Evolutionary conservation across 1,139 yeast genomes (phyloP).

Genomic region (Cylindricascospora bacillispora): DNA sequence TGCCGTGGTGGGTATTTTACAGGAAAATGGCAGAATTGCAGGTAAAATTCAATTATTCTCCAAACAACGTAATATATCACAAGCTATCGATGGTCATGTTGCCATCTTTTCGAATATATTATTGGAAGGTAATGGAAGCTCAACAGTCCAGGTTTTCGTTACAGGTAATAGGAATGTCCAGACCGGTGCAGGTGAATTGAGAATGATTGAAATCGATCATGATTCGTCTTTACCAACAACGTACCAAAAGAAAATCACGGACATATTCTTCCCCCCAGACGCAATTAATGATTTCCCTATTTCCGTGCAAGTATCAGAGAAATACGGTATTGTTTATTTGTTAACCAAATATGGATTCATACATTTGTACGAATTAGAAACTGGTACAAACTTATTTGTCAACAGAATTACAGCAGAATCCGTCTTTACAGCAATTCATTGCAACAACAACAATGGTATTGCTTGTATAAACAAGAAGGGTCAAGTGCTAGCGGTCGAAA

Average conservation of each 20-base stretch:
- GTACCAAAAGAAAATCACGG: constrained; percentile 81
- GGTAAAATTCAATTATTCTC: constrained; percentile 94
- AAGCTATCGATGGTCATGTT: constrained; percentile 96
- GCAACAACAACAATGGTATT: constrained; percentile 68
- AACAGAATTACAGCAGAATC: constrained; percentile 96
- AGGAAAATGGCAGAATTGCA: constrained; percentile 87
- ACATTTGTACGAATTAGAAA: constrained; percentile 87
- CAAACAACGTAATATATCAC: constrained; percentile 80
- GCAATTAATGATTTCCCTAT: constrained; percentile 96
- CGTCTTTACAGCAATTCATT: constrained; percentile 79
- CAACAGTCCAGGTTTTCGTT: constrained; percentile 74
- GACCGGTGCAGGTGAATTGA: constrained; percentile 71
- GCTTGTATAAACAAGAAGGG: constrained; percentile 91
- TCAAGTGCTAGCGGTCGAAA: constrained; percentile 87
- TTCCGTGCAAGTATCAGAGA: constrained; percentile 73
- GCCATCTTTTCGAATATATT: constrained; percentile 73
- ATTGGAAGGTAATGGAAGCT: constrained; percentile 50
- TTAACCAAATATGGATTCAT: constrained; percentile 94
- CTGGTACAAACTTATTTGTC: constrained; percentile 85
- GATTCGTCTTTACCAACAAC: constrained; percentile 63
- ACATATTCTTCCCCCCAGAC: constrained; percentile 93
- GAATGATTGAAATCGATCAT: constrained; percentile 93
- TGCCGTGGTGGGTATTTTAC: constrained; percentile 90
- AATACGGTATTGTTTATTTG: constrained; percentile 77
- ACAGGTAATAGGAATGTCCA: constrained; percentile 80